A percentile compares a stretch with the other conserved stretches of the same genome.
These are phyloP conservation scores for Fraxinus latifolia DNA, from an alignment of 305 asterid species.

Conservation along the genomic window DNA sequence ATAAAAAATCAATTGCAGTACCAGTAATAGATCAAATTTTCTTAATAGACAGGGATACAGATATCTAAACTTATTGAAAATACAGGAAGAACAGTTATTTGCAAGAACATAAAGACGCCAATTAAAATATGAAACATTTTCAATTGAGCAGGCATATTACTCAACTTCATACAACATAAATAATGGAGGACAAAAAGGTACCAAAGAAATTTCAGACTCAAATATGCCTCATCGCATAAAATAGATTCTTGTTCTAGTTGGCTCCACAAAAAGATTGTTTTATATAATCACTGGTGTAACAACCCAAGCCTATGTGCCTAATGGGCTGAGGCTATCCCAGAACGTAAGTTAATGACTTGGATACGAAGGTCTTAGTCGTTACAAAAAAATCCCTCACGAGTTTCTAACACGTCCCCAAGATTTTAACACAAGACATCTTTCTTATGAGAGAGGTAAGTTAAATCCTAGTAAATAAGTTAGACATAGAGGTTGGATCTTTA, in stretches of 20 bases:
- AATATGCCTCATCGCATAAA: background rate
- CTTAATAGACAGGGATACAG: background rate
- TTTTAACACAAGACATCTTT: too few relatives aligned
- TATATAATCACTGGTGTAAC: background rate
- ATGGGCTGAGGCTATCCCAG: too few relatives aligned
- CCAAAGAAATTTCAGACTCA: conserved; percentile 6
- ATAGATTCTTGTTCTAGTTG: background rate
- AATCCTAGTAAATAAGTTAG: too few relatives aligned
- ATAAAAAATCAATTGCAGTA: conserved; percentile 5
- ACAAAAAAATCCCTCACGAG: too few relatives aligned
- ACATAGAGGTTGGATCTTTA: too few relatives aligned
- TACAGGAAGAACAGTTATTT: background rate
- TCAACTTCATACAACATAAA: background rate
- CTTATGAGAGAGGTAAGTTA: too few relatives aligned
- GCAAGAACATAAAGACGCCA: conserved; percentile 4
- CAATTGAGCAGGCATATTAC: background rate
- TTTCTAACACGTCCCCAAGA: too few relatives aligned
- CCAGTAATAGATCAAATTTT: background rate
- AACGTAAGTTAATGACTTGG: too few relatives aligned
- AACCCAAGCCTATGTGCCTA: too few relatives aligned
- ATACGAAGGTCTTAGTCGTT: too few relatives aligned
- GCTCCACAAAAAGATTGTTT: background rate
- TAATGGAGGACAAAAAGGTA: background rate
- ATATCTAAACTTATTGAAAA: background rate
- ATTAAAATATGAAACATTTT: conserved; percentile 5